phyloP scores from a whole-genome alignment of 371 early-diverging fungal genomes.

The Coemansia sp. region DNA sequence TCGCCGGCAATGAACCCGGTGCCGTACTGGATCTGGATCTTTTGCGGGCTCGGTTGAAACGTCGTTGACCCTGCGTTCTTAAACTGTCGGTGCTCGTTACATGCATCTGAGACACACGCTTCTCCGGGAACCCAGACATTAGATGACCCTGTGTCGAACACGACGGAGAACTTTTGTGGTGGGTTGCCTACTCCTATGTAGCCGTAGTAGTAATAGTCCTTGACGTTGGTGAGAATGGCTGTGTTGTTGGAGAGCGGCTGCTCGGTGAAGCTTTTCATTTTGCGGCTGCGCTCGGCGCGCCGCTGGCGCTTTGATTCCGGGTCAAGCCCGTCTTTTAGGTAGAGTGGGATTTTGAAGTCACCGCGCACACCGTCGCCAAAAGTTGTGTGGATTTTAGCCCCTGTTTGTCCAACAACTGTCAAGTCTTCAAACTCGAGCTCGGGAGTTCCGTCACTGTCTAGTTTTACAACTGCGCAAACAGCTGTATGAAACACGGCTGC shows the following conservation, averaged over 20 bases:
- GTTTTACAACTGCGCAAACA: constrained; percentile 9
- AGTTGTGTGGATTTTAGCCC: constrained; percentile 25
- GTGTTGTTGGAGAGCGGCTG: constrained; percentile 51
- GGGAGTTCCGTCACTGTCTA: not conserved
- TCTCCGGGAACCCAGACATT: constrained; percentile 96
- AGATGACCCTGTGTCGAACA: constrained; percentile 93
- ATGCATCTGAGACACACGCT: constrained; percentile 84
- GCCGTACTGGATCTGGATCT: constrained; percentile 87
- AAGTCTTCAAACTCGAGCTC: constrained; percentile 2
- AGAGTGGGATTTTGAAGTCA: constrained; percentile 37
- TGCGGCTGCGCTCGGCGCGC: constrained; percentile 29
- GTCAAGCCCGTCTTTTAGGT: constrained; percentile 39
- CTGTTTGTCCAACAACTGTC: constrained; percentile 11
- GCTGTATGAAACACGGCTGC: constrained; percentile 13
- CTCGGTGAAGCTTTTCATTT: constrained; percentile 35
- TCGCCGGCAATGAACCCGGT: constrained; percentile 87
- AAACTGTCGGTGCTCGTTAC: constrained; percentile 81
- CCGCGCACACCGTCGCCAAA: constrained; percentile 18
- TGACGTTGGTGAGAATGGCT: constrained; percentile 76
- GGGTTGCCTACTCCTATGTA: constrained; percentile 83
- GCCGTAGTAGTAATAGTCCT: constrained; percentile 95
- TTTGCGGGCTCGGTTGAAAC: constrained; percentile 71
- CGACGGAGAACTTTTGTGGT: constrained; percentile 84
- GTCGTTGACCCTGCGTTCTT: constrained; percentile 62
- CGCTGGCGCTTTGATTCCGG: constrained; percentile 42